phyloP scores from a whole-genome alignment of 495 filamentous ascomycete genomes.

The Hyaloscypha hepaticicola region DNA sequence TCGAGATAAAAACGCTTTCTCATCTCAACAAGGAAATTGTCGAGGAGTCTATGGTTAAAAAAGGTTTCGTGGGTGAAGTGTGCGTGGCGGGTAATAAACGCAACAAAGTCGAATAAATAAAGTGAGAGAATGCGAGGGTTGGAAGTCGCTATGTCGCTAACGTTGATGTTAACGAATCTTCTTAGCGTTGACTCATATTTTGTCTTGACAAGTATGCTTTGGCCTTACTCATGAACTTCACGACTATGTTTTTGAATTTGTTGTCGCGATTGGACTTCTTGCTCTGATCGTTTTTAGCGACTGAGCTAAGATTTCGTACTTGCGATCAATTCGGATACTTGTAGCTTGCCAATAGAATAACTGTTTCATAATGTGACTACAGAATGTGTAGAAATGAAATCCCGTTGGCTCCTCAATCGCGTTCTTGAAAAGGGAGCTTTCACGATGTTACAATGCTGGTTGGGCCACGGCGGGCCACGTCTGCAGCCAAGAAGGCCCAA shows the following conservation, averaged over 20 bases:
- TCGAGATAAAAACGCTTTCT: constrained; percentile 28
- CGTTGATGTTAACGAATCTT: constrained; percentile 2
- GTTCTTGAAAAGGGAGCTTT: background rate
- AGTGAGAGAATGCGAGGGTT: background rate
- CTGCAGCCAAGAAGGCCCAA: background rate
- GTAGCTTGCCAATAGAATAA: background rate
- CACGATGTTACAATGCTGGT: background rate
- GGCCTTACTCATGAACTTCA: background rate
- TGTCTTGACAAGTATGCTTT: constrained; percentile 3
- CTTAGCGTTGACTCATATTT: constrained; percentile 1
- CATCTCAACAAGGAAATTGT: constrained; percentile 56
- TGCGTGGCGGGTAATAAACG: constrained; percentile 23
- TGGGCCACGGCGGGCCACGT: background rate
- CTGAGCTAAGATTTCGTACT: background rate
- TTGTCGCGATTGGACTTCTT: background rate
- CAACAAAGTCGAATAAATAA: constrained; percentile 16
- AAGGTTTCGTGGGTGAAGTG: constrained; percentile 36
- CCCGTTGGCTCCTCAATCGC: background rate
- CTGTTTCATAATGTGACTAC: background rate
- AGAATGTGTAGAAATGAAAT: background rate
- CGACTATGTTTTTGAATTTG: background rate
- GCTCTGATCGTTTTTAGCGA: background rate
- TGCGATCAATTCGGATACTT: background rate
- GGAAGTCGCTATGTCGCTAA: too few species aligned
- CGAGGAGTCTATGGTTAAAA: constrained; percentile 47